Evolutionary conservation across 176 grass and related monocot genomes (phyloP), one percentile per base, ranked within the genome.

Genomic region (Poa pratensis): DNA sequence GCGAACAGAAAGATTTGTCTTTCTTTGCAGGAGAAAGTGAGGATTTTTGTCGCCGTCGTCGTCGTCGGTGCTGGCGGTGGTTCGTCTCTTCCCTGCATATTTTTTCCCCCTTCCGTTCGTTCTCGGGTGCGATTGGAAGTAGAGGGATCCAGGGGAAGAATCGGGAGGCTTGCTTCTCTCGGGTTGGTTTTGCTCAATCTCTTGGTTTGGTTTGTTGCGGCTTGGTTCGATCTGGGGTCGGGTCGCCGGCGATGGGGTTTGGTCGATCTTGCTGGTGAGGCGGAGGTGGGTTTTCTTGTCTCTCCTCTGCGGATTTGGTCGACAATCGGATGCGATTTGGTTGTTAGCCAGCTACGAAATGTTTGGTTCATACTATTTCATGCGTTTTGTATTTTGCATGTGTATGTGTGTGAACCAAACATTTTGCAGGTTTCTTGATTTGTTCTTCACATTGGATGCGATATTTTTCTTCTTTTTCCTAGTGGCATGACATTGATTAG

Each of bases 251-350:
- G 63, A 73, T 35, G 72, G 49, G 37, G 40, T 81, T 76, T 3
- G 77, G 63, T 89, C 82, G 82, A 81, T 89, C 77, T 85, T 46
- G 87, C 58, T 13, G 10, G 26, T 5, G 50, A 42, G 39, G 73
- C 28, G 24, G 11, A 46, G n/a, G 26, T 50, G 55, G 24, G 76
- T 18, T 48, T 63, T 65, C 45, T 24, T 13, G 7, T 3, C 27
- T 64, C 57, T 28, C 23, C 28, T 48, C 3, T 2, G 27, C 18
- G 11, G 50, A 76, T 37, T 67, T 62, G 9, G 14, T 6, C 4
- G 1, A 50, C 20, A 1, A 7, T 71, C 83, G 13, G 55, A 42
- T 19, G 22, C 81, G 61, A 52, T 73, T 84, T 35, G 46, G 48
- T 54, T 46, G 3, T 32, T 84, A 32, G 32, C 18, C 59, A 28